Evolutionary conservation across 805 yeast species (phyloP).

Genomic region (Cyberlindnera maclurae): DNA sequence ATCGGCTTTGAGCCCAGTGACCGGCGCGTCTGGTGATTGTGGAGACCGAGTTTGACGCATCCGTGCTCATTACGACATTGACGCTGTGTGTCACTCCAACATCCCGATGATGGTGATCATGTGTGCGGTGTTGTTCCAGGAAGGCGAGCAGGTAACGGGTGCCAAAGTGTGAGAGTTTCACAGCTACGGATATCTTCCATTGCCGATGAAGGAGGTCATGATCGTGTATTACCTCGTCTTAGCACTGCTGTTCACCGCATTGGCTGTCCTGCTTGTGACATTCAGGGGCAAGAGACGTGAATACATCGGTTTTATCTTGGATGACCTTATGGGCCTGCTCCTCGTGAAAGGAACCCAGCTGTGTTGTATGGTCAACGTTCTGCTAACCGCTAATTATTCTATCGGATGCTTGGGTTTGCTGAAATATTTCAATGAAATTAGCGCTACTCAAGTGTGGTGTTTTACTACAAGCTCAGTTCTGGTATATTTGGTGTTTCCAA

Average conservation of each 20-base stretch:
- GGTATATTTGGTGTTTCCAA: slow-evolving; percentile 11
- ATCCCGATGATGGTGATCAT: slow-evolving; percentile 9
- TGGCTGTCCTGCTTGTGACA: slow-evolving; percentile 1
- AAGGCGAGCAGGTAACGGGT: slow-evolving; percentile 5
- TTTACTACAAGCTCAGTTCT: slow-evolving; percentile 12
- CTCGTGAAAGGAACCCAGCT: not conserved
- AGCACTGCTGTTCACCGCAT: not conserved
- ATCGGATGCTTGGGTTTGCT: too few species aligned
- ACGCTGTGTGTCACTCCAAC: slow-evolving; percentile 7
- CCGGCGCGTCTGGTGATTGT: not conserved
- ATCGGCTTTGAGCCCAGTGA: not conserved
- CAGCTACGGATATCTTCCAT: slow-evolving; percentile 6
- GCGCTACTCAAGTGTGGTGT: not conserved
- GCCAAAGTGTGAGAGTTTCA: slow-evolving; percentile 4
- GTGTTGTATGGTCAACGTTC: not conserved
- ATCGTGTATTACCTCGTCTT: not conserved
- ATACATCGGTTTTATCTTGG: slow-evolving; percentile 8
- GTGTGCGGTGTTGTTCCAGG: slow-evolving; percentile 12
- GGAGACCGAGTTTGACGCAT: slow-evolving; percentile 2
- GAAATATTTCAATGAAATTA: not conserved
- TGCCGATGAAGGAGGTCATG: slow-evolving; percentile 2
- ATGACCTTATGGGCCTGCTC: slow-evolving; percentile 4
- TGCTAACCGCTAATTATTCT: not conserved
- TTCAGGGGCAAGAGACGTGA: slow-evolving; percentile 4
- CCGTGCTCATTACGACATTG: slow-evolving; percentile 10